phyloP scores from a whole-genome alignment of 768 basidiomycete genomes.

The Fistulinella prunicolor region DNA sequence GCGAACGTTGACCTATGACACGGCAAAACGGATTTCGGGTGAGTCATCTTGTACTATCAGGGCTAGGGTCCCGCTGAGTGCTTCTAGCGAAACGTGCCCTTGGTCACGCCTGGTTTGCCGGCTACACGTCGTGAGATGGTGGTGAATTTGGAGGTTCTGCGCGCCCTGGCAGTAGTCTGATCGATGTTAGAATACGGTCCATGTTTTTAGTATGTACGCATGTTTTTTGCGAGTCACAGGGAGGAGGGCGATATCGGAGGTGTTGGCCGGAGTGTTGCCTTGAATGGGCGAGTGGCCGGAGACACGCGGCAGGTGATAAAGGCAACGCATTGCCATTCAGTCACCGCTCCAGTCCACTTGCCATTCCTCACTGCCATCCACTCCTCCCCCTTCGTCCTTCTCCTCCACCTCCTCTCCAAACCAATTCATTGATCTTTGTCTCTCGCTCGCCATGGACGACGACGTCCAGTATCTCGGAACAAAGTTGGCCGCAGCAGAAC shows the following conservation, averaged over 20 bases:
- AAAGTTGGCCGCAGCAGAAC: conserved; percentile 28
- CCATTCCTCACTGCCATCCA: conserved; percentile 4
- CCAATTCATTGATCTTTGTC: not conserved
- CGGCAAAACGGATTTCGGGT: conserved; percentile 91
- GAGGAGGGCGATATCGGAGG: conserved; percentile 2
- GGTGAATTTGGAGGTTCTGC: not conserved
- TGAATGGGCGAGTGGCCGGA: conserved; percentile 24
- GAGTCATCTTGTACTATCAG: conserved; percentile 19
- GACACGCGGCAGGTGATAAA: conserved; percentile 28
- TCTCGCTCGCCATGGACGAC: conserved; percentile 49
- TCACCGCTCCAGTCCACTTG: conserved; percentile 28
- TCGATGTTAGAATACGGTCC: conserved; percentile 20
- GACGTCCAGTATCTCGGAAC: conserved; percentile 61
- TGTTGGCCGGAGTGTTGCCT: conserved; percentile 23
- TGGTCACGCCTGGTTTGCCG: conserved; percentile 47
- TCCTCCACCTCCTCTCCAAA: too few relatives aligned
- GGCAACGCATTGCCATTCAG: conserved; percentile 30
- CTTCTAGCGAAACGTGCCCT: conserved; percentile 55
- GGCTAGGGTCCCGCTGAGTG: conserved; percentile 2
- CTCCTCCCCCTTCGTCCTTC: too few relatives aligned
- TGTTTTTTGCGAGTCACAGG: not conserved
- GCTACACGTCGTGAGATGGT: conserved; percentile 40
- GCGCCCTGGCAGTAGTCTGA: conserved; percentile 2
- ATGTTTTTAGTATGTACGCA: conserved; percentile 26
- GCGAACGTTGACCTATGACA: conserved; percentile 81